A percentile compares a stretch with the other conserved stretches of the same genome.
These are phyloP conservation scores for Lentinula lateritia DNA, from an alignment of 768 basidiomycete genomes.

Conservation along the genomic window DNA sequence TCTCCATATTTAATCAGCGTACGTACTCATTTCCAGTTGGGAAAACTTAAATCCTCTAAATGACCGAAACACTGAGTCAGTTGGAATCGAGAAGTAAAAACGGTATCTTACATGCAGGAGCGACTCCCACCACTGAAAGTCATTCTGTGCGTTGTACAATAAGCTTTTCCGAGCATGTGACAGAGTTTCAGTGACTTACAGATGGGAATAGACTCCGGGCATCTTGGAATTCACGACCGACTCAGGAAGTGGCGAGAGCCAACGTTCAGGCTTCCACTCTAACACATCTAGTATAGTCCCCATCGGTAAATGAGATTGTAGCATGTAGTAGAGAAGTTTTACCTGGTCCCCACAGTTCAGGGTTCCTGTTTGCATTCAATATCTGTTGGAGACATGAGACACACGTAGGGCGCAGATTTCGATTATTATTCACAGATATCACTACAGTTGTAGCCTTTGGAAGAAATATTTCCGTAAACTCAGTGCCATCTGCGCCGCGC, in stretches of 20 bases:
- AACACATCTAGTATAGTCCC: slow-evolving; percentile 20
- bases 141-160: slow-evolving; percentile 23
- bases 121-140: slow-evolving; percentile 36
- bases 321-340: neutral
- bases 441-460: slow-evolving; percentile 21
- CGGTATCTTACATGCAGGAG: slow-evolving; percentile 28
- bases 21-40: slow-evolving; percentile 7
- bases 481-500: slow-evolving; percentile 20
- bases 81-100: neutral
- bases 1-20: neutral
- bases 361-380: slow-evolving; percentile 27
- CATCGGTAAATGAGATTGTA: neutral
- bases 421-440: slow-evolving; percentile 5
- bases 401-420: too few species aligned
- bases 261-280: slow-evolving; percentile 43
- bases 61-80: neutral
- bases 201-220: slow-evolving; percentile 29
- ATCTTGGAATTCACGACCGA: slow-evolving; percentile 25
- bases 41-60: slow-evolving; percentile 6
- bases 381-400: slow-evolving; percentile 11
- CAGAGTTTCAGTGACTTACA: slow-evolving; percentile 18
- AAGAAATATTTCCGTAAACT: slow-evolving; percentile 18
- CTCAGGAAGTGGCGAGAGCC: slow-evolving; percentile 32
- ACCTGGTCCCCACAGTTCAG: slow-evolving; percentile 31
- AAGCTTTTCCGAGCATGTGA: neutral